Base-by-base conservation (phyloP, 2,329 filamentous ascomycete species). In the Pyricularia grisea region DNA sequence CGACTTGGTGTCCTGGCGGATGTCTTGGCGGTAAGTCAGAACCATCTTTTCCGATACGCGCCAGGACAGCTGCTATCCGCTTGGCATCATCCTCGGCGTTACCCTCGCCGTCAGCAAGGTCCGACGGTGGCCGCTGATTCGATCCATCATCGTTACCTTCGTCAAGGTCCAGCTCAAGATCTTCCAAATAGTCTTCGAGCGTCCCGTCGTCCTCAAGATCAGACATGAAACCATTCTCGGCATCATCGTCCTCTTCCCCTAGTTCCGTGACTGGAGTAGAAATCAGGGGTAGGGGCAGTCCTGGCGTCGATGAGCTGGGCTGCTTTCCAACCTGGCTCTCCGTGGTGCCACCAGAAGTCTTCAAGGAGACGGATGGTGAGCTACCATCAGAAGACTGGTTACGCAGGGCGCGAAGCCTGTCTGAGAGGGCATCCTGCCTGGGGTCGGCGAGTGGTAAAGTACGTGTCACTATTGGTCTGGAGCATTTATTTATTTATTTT, bases 391-490 rank as follows among this genome's bases (percentile, higher is more conserved):
- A n/a, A 31, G 63, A 30, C 28, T 63, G 30, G 5, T 66, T 71
- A 30, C 71, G 68, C 33, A 88, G 78, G 6, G 78, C 81, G 72
- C 83, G 84, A 64, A 88, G 78, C 27, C 86, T 81, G 2, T 81
- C 81, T 2, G 85, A 78, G 10, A 88, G 79, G 10, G 80, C 79
- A 74, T 87, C 84, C 71, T 86, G 84, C 60, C 79, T 79, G 0
- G 83, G 82, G 1, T 77, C 75, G 1, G 82, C 27, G 68, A 84
- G 81, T 2, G 79, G 75, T 33, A 80, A 78, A 25, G 79, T 74
- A 33, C 69, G 76, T 72, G 75, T 72, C 65, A 73, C 73, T 67
- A 73, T 68, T 60, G 73, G 71, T 71, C 69, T 68, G 36, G 60
- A 50, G 60, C 33, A 50, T 25, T 11, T n/a, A 27, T 30, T 25